Evolutionary conservation across 805 yeast genomes (phyloP), one percentile per base, ranked within the genome.

Genomic region (Yarrowia porcina): DNA sequence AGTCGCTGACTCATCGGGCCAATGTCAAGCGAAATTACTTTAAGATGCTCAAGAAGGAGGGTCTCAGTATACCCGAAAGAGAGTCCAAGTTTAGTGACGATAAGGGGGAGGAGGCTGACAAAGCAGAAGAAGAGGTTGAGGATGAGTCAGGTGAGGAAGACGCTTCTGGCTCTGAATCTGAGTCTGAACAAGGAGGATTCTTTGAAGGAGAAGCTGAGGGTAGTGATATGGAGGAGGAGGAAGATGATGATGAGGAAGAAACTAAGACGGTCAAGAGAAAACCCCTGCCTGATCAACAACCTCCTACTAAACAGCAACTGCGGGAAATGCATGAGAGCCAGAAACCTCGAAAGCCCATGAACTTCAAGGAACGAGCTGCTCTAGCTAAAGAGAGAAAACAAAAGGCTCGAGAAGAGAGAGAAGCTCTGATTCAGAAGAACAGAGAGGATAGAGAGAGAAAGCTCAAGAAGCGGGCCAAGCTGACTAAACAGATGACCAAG

Each of bases 21-120:
- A 81, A 94, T 69, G 80, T 92, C 67, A 83, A 90, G 77, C 89
- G 86, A 73, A 85, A 83, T 56, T 92, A 92, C 71, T 85, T 89
- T 78, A 90, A 91, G 72, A 77, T 90, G 61, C 73, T 90, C 41
- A 88, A 89, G 66, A 81, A 83, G 59, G 91, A 89, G 68, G 96
- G 92, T 1, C 80, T 81, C 56, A 67, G 74, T 4, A 77, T 81
- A 11, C 86, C 87, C 2, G 82, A 78, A 41, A 77, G 74, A 63
- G 65, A 68, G 59, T 17, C 59, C 44, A 52, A 52, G 33, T 52
- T 32, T 23, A 28, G 25, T 17, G 47, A 63, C 28, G 49, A 63
- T 20, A 45, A 63, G 28, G 27, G 44, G 39, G 63, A 52, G 18
- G 56, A 59, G 18, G 45, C 49, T 30, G 33, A 33, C 44, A 2